Evolutionary conservation across 306 rosid genomes (phyloP), one percentile per base, ranked within the genome.

Genomic region (Dryas drummondii): DNA sequence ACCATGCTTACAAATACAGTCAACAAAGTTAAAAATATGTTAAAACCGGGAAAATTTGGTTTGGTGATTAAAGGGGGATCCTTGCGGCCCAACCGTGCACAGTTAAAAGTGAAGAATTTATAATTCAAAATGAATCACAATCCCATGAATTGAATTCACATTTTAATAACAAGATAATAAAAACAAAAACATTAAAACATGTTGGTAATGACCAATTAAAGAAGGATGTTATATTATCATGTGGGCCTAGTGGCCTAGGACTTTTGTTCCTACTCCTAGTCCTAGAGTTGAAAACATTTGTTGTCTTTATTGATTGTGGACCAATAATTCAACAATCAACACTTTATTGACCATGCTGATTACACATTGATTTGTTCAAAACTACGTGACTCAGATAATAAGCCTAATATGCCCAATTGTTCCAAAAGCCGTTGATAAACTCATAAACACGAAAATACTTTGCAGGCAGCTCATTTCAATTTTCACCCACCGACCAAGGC

Each of bases 291-390:
- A 58, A 47, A 27, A 59, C 48, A 15, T 32, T 6, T 26, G 17
- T 11, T 42, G 9, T 3, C 14, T 1, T 72, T 72, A 46, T 15
- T 58, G 27, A 22, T 22, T 72, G 66, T 14, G 47, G 46, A 47
- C 48, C 57, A 26, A 32, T 14, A 26, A 26, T 32, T 72, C 11
- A 58, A 59, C 58, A 45, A 72, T 14, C 58, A 72, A 47, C 58
- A 27, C 68, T 46, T 58, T 72, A 47, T 71, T 71, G 76, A 72
- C 76, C 56, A 13, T 17, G 76, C 68, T 27, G 59, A 72, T 72
- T 27, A 72, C 76, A 27, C 48, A 37, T 3, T 57, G 44, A 58
- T 72, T 57, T 56, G 67, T 26, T 57, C 22, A 12, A 16, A 70
- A 54, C 52, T 9, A 58, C 53, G 8, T 57, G 11, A 57, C 44